Evolutionary conservation across 176 grass and related monocot species (phyloP), one percentile per base, ranked within the genome.

Genomic region (Elaeis guineensis): DNA sequence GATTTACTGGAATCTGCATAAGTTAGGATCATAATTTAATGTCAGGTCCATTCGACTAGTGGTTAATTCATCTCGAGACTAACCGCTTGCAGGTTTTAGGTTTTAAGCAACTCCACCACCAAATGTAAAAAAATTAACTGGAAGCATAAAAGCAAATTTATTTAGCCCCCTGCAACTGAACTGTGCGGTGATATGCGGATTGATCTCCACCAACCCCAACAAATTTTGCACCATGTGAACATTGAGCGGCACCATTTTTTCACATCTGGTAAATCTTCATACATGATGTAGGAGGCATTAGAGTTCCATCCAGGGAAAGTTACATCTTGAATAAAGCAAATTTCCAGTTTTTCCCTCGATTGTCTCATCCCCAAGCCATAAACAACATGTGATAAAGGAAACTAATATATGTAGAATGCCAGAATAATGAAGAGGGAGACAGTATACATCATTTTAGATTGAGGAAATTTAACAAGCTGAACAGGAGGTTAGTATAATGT

Each of bases 251-350:
- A 24, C 92, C 92, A 70, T 64, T 85, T 69, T 97, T 97, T 30
- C 60, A 50, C 70, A 97, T 71, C 69, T 78, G 69, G 87, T 87
- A 97, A 62, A 97, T 76, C 69, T 97, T 91, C 6, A 70, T 90
- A 58, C 88, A 91, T 52, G 55, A 69, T 59, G 70, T 85, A 49
- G 92, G 87, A 7, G 81, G 55, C 69, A 97, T 76, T 55, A 77
- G 1, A 54, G 84, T 97, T 50, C 87, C 92, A 82, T 97, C 92
- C 24, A 77, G 65, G 3, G 3, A 97, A 24, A 69, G 84, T 83
- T 52, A 97, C 32, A 61, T 97, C 78, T 70, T 72, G 64, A 26
- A 97, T 76, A 70, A 97, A 91, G 52, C 17, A 5, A 65, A 75
- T 78, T 29, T 89, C 78, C 49, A 75, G 53, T 57, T 71, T 90